Evolutionary conservation across 345 rosid species (phyloP), one percentile per base, ranked within the genome.

Genomic region (Euclidium syriacum): DNA sequence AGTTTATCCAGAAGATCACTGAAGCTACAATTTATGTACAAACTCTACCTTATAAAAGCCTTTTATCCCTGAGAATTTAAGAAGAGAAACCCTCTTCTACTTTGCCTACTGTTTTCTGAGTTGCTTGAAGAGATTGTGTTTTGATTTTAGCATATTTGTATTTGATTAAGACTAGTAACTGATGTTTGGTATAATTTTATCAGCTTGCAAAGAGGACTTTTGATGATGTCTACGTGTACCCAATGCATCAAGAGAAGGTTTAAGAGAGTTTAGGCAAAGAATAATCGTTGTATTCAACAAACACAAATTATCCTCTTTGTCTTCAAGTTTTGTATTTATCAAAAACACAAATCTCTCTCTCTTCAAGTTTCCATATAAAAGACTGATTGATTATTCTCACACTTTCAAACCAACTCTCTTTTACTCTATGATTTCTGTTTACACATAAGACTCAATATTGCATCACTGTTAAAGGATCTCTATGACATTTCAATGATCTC

Each of bases 1-100:
- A 75, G 68, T 81, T n/a, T 71, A 65, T 48, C 80, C 83, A 38
- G 87, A 78, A 75, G 83, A 77, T 59, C 75, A 71, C 16, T 75
- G 69, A 68, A 78, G 86, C 81, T 54, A 64, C 75, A 72, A 75
- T 77, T 78, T 75, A 58, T 63, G 65, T 72, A 57, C 60, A 73
- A 72, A 49, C 65, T 64, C 70, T 40, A 29, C 40, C 75, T 56
- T 61, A n/a, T 26, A 23, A 69, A n/a, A 53, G 33, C 55, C 48
- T n/a, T 53, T 38, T 33, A 23, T 3, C 57, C 57, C 32, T 0
- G 27, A 20, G 43, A 38, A 62, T 20, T 40, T 63, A 53, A 64
- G 59, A 62, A 64, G 2, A 0, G 50, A 6, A 40, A 40, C 65
- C 65, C 65, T 55, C 30, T 26, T 61, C 42, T n/a, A 54, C 7